These are phyloP conservation scores for Venturia carpophila DNA, from an alignment of 2,329 filamentous ascomycete genomes.

Conservation along the genomic window DNA sequence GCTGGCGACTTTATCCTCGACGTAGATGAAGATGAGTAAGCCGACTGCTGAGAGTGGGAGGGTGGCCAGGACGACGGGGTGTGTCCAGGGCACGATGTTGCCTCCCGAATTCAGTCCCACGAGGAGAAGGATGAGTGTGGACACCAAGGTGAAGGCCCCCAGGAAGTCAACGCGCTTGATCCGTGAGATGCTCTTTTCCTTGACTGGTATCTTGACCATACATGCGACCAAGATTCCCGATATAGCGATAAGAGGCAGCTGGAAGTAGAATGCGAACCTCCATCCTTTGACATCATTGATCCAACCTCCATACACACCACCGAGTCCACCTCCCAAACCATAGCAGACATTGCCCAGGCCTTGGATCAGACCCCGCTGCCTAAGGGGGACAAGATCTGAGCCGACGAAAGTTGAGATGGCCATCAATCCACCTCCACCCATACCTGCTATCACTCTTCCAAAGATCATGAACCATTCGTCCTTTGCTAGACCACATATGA, in stretches of 20 bases:
- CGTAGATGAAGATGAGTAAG: constrained; percentile 56
- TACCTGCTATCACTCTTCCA: constrained; percentile 54
- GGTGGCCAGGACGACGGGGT: constrained; percentile 50
- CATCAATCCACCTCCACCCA: constrained; percentile 66
- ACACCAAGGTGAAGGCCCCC: constrained; percentile 58
- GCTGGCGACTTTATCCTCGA: constrained; percentile 59
- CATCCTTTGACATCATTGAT: constrained; percentile 70
- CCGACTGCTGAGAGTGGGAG: constrained; percentile 50
- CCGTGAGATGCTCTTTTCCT: constrained; percentile 57
- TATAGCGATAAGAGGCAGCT: constrained; percentile 59
- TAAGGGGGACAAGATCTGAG: constrained; percentile 61
- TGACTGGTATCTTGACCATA: constrained; percentile 53
- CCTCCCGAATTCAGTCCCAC: constrained; percentile 65
- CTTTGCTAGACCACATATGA: constrained; percentile 55
- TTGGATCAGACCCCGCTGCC: constrained; percentile 66
- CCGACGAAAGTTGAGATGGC: constrained; percentile 61
- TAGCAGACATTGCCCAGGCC: constrained; percentile 66
- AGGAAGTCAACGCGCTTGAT: constrained; percentile 64
- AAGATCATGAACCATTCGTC: constrained; percentile 59
- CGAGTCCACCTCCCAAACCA: constrained; percentile 58
- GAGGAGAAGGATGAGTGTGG: constrained; percentile 58
- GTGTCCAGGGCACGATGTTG: constrained; percentile 61
- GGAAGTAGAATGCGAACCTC: constrained; percentile 67
- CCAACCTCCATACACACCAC: constrained; percentile 63
- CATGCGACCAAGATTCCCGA: constrained; percentile 55